Evolutionary conservation across 2,329 filamentous ascomycete species (phyloP).

Genomic region (Tolypocladium pustulatum): DNA sequence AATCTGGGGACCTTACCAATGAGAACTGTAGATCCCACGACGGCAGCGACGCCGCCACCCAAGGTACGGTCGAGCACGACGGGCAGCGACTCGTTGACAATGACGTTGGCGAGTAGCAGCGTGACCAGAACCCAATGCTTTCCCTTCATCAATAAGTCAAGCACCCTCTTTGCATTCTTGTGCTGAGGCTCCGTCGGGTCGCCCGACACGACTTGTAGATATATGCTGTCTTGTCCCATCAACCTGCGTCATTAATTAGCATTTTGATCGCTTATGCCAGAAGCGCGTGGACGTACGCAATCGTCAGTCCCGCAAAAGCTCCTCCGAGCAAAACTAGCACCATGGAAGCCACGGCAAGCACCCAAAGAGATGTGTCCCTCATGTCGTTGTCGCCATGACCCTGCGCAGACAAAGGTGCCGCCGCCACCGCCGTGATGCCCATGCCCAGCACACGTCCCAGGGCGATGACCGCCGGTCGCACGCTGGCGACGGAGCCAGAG

Average conservation of each 20-base stretch:
- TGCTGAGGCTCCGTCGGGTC: slow-evolving; percentile 79
- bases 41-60: slow-evolving; percentile 87
- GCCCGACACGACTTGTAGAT: slow-evolving; percentile 85
- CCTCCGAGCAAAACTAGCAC: slow-evolving; percentile 79
- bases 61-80: slow-evolving; percentile 91
- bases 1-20: slow-evolving; percentile 56
- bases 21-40: slow-evolving; percentile 82
- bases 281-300: slow-evolving; percentile 48
- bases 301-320: slow-evolving; percentile 88
- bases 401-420: slow-evolving; percentile 29
- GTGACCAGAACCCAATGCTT: slow-evolving; percentile 99
- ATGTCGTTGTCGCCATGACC: slow-evolving; percentile 35
- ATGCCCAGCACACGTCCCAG: slow-evolving; percentile 40
- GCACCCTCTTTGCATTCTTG: slow-evolving; percentile 73
- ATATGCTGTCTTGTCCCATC: slow-evolving; percentile 82
- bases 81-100: slow-evolving; percentile 92
- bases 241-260: slow-evolving; percentile 25
- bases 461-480: slow-evolving; percentile 39
- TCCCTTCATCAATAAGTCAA: slow-evolving; percentile 69
- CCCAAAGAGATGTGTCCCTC: slow-evolving; percentile 60
- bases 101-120: slow-evolving; percentile 86
- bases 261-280: neutral
- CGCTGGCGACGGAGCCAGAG: slow-evolving; percentile 24
- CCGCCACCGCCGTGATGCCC: slow-evolving; percentile 36
- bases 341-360: slow-evolving; percentile 70